These are phyloP conservation scores for Immersiella caudata DNA, from an alignment of 495 filamentous ascomycete species.

Conservation along the genomic window DNA sequence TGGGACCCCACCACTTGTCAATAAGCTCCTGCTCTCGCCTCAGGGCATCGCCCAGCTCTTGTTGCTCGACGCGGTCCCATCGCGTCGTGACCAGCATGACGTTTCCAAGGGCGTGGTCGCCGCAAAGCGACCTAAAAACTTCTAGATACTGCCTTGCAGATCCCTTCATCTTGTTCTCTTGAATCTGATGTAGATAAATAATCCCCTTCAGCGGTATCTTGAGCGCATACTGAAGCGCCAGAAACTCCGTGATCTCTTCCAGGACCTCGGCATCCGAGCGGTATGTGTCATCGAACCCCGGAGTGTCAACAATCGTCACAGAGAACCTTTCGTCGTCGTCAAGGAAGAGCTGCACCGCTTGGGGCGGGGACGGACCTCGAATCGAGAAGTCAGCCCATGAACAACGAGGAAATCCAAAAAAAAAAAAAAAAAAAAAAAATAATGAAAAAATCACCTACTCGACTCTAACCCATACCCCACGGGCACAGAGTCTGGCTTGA, in stretches of 20 bases:
- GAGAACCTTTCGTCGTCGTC: constrained; percentile 22
- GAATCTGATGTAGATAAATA: constrained; percentile 47
- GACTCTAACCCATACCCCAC: constrained; percentile 29
- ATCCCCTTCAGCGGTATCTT: constrained; percentile 38
- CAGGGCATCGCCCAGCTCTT: constrained; percentile 14
- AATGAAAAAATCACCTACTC: no score
- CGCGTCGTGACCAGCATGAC: constrained; percentile 46
- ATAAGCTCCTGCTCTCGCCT: constrained; percentile 37
- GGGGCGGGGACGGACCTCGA: background rate
- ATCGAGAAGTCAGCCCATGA: background rate
- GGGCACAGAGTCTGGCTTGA: constrained; percentile 25
- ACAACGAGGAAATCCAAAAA: no score
- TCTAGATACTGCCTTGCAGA: constrained; percentile 33
- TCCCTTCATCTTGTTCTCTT: constrained; percentile 39
- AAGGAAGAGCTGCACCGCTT: constrained; percentile 25
- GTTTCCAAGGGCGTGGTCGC: constrained; percentile 33
- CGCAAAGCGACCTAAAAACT: constrained; percentile 42
- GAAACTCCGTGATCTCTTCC: constrained; percentile 34
- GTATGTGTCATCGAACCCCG: constrained; percentile 45
- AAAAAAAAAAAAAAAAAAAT: no score
- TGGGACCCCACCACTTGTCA: constrained; percentile 36
- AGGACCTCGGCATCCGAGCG: constrained; percentile 40
- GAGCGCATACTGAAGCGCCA: constrained; percentile 35
- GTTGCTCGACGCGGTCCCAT: constrained; percentile 36
- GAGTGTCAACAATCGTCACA: constrained; percentile 41